Evolutionary conservation across 345 rosid species (phyloP), one percentile per base, ranked within the genome.

Genomic region (Fremontodendron californicum): DNA sequence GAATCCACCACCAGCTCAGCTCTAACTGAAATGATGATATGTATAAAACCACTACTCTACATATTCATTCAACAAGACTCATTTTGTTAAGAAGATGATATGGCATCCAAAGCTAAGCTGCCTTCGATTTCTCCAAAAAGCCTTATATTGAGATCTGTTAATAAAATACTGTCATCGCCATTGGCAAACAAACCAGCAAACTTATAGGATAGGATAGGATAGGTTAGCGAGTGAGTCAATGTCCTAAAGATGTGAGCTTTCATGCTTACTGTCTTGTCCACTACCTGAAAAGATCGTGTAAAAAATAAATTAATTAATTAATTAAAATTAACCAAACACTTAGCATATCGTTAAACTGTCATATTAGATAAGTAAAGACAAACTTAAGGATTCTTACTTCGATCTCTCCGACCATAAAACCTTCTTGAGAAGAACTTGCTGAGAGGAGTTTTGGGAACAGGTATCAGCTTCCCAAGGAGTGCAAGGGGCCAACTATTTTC

Each of bases 401-500:
- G 54, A 42, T 61, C 31, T 46, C 43, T 61, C 35, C 9, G 74
- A 9, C 54, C 25, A n/a, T 4, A 5, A 3, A 3, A 12, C n/a
- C 2, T 27, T 42, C 77, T 76, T 54, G 77, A 74, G 35, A 88
- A 73, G 73, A 80, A 51, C 39, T 52, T 68, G 73, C 83, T 77
- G 1, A 85, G 42, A 0, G 96, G 92, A 74, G 93, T 90, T 69
- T 65, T 75, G 1, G 98, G 94, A 55, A 95, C 94, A 4, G 93
- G 97, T 58, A 96, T 81, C 39, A 83, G 86, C 80, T 95, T 93
- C 76, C 92, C 99, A 23, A 88, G 63, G 40, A 84, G 74, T 18
- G 94, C 99, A 27, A 96, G 91, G 1, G 99, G 99, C 99, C 99
- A 96, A 78, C 99, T 96, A 85, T 55, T 72, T 76, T 35, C 7